Evolutionary conservation across 768 basidiomycete species (phyloP).

Genomic region (Psilocybe cubensis): DNA sequence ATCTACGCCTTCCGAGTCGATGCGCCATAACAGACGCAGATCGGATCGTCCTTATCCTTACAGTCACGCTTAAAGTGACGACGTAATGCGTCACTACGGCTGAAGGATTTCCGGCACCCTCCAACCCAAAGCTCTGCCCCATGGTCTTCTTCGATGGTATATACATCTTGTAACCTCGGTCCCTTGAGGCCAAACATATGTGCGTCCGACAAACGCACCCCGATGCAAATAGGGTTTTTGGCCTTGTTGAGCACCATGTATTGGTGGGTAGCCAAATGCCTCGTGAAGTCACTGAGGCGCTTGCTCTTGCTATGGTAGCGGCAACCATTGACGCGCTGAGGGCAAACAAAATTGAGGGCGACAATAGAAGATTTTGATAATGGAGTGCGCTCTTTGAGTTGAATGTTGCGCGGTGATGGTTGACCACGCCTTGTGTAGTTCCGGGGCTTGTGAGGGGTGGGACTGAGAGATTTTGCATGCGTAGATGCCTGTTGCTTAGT

Average conservation of each 20-base stretch:
- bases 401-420: slow-evolving; percentile 49
- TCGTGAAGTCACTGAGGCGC: slow-evolving; percentile 60
- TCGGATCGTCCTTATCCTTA: slow-evolving; percentile 25
- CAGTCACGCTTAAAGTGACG: slow-evolving; percentile 41
- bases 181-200: slow-evolving; percentile 14
- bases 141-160: slow-evolving; percentile 28
- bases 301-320: slow-evolving; percentile 49
- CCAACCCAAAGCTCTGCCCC: slow-evolving; percentile 40
- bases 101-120: slow-evolving; percentile 45
- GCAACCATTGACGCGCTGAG: slow-evolving; percentile 41
- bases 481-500: neutral
- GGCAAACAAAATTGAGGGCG: slow-evolving; percentile 44
- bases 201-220: slow-evolving; percentile 31
- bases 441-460: slow-evolving; percentile 4
- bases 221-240: slow-evolving; percentile 41
- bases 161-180: slow-evolving; percentile 23
- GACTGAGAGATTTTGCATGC: slow-evolving; percentile 4
- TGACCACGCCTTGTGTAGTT: slow-evolving; percentile 25
- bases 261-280: slow-evolving; percentile 62
- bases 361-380: no score
- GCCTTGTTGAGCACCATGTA: no score
- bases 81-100: slow-evolving; percentile 47
- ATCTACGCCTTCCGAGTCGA: no score
- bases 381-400: no score
- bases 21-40: no score